Percentiles rank a stretch among this genome's conserved stretches.
These are phyloP conservation scores for Samsoniella hepiali DNA, from an alignment of 2,329 filamentous ascomycete species.

Conservation along the genomic window DNA sequence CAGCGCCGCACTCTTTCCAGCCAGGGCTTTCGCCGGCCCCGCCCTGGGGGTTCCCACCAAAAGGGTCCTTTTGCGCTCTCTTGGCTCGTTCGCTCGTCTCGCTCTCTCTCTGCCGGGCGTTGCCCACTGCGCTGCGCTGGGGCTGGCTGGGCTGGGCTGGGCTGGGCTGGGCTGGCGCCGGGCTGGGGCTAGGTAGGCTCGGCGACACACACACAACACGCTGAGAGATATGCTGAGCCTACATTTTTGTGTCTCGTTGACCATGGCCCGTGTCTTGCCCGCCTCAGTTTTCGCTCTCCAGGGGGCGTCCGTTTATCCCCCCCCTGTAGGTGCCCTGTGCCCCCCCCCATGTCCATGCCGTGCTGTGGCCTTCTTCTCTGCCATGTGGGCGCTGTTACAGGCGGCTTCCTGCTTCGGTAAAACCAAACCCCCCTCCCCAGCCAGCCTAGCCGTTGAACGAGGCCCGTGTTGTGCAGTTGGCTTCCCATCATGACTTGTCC, in stretches of 20 bases:
- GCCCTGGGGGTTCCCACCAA: not conserved
- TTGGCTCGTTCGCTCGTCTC: not conserved
- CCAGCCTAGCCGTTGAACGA: no score
- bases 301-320: not conserved
- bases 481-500: not conserved
- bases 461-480: no score
- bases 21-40: conserved; percentile 1
- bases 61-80: not conserved
- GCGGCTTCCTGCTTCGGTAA: no score
- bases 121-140: not conserved
- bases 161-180: not conserved
- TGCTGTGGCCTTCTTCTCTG: no score
- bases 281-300: not conserved
- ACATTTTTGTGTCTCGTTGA: not conserved
- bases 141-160: not conserved
- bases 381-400: no score
- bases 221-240: not conserved
- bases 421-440: no score
- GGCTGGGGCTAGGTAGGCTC: not conserved
- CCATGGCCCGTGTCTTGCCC: conserved; percentile 6
- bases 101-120: not conserved
- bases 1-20: not conserved
- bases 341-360: no score
- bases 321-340: no score
- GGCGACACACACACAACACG: not conserved